Percentiles rank a stretch among this genome's conserved stretches.
These are phyloP conservation scores for Saposhnikovia divaricata DNA, from an alignment of 129 eudicot genomes.

Conservation along the genomic window DNA sequence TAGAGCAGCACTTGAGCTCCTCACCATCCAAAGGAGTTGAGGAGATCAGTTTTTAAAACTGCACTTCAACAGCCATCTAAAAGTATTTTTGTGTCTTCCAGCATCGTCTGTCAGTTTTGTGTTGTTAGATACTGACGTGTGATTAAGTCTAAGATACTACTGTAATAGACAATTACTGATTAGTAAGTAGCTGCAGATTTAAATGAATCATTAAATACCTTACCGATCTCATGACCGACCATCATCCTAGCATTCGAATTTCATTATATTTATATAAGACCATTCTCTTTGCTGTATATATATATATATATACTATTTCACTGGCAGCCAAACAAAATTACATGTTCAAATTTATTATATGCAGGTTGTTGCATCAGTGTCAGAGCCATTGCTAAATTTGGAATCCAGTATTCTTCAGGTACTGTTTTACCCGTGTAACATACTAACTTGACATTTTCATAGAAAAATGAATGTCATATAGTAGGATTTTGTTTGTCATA, in stretches of 20 bases:
- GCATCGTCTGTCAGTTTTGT: neutral
- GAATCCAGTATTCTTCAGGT: constrained; percentile 53
- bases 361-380: constrained; percentile 34
- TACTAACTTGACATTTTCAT: neutral
- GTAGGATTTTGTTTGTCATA: neutral
- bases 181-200: neutral
- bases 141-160: neutral
- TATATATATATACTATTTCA: neutral
- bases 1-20: neutral
- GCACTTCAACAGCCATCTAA: neutral
- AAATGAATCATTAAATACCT: neutral
- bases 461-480: neutral
- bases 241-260: neutral
- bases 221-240: neutral
- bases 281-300: neutral
- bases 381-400: constrained; percentile 19
- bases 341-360: neutral
- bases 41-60: neutral
- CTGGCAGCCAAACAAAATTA: neutral
- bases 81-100: neutral
- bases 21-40: neutral
- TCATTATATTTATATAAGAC: too few relatives aligned
- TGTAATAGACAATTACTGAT: neutral
- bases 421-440: constrained; percentile 7
- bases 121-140: neutral